Percentiles rank a stretch among this genome's conserved stretches.
These are phyloP conservation scores for Aureobasidium leucospermi DNA, from an alignment of 2,329 filamentous ascomycete genomes.

Conservation along the genomic window DNA sequence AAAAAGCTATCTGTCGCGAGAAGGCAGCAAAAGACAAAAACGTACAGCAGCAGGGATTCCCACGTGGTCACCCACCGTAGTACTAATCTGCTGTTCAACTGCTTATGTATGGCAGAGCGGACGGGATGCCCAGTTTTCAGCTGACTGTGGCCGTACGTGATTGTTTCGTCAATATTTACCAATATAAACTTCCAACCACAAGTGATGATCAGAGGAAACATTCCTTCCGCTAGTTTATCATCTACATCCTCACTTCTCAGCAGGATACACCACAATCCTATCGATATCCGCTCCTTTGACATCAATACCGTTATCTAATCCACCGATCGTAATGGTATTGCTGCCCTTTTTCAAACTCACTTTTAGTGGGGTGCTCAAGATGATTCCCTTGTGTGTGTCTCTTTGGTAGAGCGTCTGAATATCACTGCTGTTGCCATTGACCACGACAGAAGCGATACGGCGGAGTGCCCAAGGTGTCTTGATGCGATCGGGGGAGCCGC, in stretches of 20 bases:
- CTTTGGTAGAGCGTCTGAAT: constrained; percentile 47
- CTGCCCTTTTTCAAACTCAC: constrained; percentile 47
- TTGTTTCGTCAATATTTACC: too few relatives aligned
- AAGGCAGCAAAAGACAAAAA: too few relatives aligned
- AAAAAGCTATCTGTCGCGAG: too few relatives aligned
- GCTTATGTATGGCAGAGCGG: too few relatives aligned
- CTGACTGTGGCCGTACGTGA: too few relatives aligned
- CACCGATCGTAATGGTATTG: constrained; percentile 53
- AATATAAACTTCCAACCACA: too few relatives aligned
- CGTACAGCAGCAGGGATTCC: too few relatives aligned
- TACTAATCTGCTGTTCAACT: too few relatives aligned
- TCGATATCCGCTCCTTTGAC: constrained; percentile 54
- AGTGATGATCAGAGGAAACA: too few relatives aligned
- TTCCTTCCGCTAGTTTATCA: not conserved
- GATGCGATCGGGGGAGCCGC: constrained; percentile 52
- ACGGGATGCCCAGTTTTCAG: too few relatives aligned
- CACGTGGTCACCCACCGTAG: too few relatives aligned
- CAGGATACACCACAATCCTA: constrained; percentile 52
- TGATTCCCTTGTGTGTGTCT: constrained; percentile 53
- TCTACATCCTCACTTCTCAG: constrained; percentile 31
- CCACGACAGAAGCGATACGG: constrained; percentile 52
- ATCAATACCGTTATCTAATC: constrained; percentile 49
- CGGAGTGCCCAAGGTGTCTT: constrained; percentile 53
- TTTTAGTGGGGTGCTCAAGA: constrained; percentile 50
- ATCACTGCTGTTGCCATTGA: constrained; percentile 45